Evolutionary conservation across 1,284 basidiomycete species (phyloP), one percentile per base, ranked within the genome.

Genomic region (Pseudozyma hubeiensis): DNA sequence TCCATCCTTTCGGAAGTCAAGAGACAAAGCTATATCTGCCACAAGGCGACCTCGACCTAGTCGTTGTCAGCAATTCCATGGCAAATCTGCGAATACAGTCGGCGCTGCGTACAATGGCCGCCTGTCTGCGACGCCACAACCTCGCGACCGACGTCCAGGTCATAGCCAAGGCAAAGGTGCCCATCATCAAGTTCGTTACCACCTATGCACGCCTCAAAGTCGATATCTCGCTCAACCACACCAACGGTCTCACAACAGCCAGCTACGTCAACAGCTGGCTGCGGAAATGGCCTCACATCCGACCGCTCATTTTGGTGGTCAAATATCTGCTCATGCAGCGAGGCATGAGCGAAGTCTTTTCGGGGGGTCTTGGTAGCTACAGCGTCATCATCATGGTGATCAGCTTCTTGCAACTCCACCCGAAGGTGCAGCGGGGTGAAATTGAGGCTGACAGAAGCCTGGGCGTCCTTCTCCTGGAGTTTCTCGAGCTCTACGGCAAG

Each of bases 331-430:
- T 99, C 59, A 89, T 88, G 72, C 93, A 97, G 83, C 88, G 96
- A 40, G 90, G 90, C 30, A 93, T 98, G 93, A 98, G 97, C 84
- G 96, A 99, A 85, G 96, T 98, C 13, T 98, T 91, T 84, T 93
- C 92, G 0, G 96, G 97, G 10, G 96, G 97, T 0, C 85, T 99
- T 16, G 95, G 96, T 9, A 94, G 92, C 82, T 99, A 97, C 84
- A 91, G 92, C 69, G 93, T 97, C 73, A 94, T 97, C 58, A 96
- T 93, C 83, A 86, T 98, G 64, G 93, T 92, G 13, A 90, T 98
- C 77, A 93, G 90, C 82, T 98, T 98, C 84, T 86, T 99, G 49
- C 96, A 98, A 87, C 91, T 97, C 87, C 96, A 99, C 84, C 97
- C 96, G 0, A 97, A 96, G 84, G 89, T 99, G 66, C 90, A 96